Evolutionary conservation across 768 basidiomycete species (phyloP), one percentile per base, ranked within the genome.

Genomic region (Macrolepiota dolichaula): DNA sequence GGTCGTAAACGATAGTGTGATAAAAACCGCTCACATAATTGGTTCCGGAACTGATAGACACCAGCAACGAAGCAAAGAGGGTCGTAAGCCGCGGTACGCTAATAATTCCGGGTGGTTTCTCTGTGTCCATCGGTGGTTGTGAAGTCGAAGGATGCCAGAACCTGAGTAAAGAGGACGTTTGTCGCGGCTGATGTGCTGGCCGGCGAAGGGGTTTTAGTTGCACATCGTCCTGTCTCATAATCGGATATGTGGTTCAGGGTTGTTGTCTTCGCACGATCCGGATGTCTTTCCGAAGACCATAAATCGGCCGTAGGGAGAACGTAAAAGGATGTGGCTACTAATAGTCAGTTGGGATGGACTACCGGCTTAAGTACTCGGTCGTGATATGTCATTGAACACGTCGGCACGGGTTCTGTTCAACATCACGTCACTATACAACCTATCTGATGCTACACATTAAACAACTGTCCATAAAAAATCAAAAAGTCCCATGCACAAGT

Each of bases 41-140:
- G 7, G 89, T 89, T 25, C 89, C 89, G 46, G 86, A 85, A 62
- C 84, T 72, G 36, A 90, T 71, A 0, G 87, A 77, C 5, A 88
- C 85, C 32, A 86, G 64, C 42, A 88, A 66, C n/a, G 85, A 85
- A 24, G 79, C 78, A 38, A 85, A 47, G 19, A 91, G 75, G 0
- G 80, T 83, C 19, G 77, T 76, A 19, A 81, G 68, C 27, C 85
- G 75, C 17, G 77, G 74, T 32, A 67, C 47, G 52, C 77, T 79
- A 64, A 79, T 36, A 9, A 79, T 66, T 24, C 70, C 66, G 5
- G 75, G 74, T 2, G 64, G 65, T 62, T 53, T 61, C 11, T 62
- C 56, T 36, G 63, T 65, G 42, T 65, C 54, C 71, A 70, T 72
- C 47, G 37, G 22, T 5, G 47, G 47, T 49, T 49, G 47, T 49